phyloP scores from a whole-genome alignment of 2,329 filamentous ascomycete species.

The Pochonia chlamydosporia region DNA sequence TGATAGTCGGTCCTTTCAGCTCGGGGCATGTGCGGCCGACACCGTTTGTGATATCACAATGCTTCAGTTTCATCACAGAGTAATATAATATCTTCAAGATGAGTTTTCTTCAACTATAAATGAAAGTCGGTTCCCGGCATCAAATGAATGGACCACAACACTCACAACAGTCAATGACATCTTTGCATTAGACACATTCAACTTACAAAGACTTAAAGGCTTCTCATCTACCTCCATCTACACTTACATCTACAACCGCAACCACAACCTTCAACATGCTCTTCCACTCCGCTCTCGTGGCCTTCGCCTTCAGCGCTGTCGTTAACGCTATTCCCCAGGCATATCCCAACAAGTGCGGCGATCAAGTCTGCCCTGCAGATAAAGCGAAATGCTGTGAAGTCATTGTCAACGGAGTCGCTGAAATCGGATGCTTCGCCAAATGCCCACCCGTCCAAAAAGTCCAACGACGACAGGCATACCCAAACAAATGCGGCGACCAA shows the following conservation, averaged over 20 bases:
- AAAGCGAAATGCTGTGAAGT: not conserved
- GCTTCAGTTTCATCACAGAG: not conserved
- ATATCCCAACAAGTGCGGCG: constrained; percentile 8
- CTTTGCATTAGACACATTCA: not conserved
- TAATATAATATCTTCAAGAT: not conserved
- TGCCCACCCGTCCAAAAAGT: constrained; percentile 8
- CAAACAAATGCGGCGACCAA: constrained; percentile 4
- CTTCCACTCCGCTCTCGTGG: constrained; percentile 7
- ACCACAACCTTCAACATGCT: constrained; percentile 7
- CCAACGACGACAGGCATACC: constrained; percentile 8
- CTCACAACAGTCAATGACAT: not conserved
- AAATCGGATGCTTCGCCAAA: constrained; percentile 2
- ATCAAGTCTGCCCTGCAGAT: not conserved
- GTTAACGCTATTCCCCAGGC: constrained; percentile 5
- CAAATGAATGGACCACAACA: constrained; percentile 2
- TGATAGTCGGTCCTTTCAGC: not conserved
- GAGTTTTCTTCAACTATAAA: constrained; percentile 2
- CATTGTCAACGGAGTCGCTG: not conserved
- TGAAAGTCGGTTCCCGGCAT: not conserved
- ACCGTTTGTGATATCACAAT: not conserved
- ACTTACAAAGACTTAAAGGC: not conserved
- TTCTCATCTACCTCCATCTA: not conserved
- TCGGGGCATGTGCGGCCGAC: not conserved
- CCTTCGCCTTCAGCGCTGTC: constrained; percentile 7
- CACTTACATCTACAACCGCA: not conserved